Conservation (phyloP, 202 grass and related monocot species). For the Zizania palustris region DNA sequence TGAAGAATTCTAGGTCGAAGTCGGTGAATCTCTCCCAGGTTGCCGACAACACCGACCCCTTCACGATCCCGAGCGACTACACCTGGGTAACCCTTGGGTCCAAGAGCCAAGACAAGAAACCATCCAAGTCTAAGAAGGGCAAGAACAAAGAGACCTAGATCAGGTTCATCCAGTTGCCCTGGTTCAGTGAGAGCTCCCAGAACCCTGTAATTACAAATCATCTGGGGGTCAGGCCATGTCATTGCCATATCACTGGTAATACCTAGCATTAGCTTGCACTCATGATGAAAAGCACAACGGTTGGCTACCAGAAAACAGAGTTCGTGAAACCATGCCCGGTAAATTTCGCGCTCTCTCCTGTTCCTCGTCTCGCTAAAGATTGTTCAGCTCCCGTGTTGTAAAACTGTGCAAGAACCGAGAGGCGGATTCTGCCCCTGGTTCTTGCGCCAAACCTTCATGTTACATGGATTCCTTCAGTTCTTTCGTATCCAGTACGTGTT, state of each 20-base stretch:
- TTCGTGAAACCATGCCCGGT: conserved; percentile 31
- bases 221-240: conserved; percentile 24
- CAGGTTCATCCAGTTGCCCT: not conserved
- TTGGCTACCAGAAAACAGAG: conserved; percentile 27
- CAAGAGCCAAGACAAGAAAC: conserved; percentile 72
- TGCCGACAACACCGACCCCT: conserved; percentile 67
- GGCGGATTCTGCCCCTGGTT: not conserved
- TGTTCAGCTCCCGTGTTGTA: conserved; percentile 41
- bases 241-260: not conserved
- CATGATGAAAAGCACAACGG: not conserved
- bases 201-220: conserved; percentile 55
- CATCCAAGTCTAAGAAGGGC: conserved; percentile 63
- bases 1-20: conserved; percentile 68
- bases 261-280: conserved; percentile 25
- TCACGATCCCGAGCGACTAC: conserved; percentile 75
- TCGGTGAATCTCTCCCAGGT: conserved; percentile 73
- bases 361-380: conserved; percentile 34
- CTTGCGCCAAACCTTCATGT: not conserved
- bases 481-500: not conserved
- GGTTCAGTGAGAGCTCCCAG: conserved; percentile 34
- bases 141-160: conserved; percentile 49
- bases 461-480: conserved; percentile 19
- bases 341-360: conserved; percentile 8
- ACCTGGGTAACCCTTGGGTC: conserved; percentile 75
- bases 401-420: conserved; percentile 29